Base-by-base conservation (phyloP, 306 rosid genomes). In the Prunus padus region DNA sequence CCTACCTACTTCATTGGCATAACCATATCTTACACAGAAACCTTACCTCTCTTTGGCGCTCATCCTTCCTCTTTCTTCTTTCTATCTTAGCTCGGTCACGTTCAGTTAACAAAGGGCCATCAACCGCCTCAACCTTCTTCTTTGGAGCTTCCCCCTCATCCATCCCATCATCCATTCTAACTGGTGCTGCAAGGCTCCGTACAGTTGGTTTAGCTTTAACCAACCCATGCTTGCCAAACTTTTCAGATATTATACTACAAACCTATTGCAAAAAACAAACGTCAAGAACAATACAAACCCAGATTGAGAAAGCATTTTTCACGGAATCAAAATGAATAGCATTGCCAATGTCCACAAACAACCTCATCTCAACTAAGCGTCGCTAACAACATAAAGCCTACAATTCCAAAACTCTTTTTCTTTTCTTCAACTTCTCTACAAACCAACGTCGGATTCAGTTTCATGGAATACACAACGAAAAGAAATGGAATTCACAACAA, bases 1-100 rank as follows among this genome's bases (percentile, higher is more conserved):
- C 33, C 33, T 26, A 12, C 20, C n/a, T 67, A 49, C 19, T 33
- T 19, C 23, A 28, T 13, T 11, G 5, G 26, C 28, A 19, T 8
- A 25, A 20, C 25, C n/a, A 71, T 69, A 61, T 60, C 66, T 44
- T 14, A 19, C 1, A 16, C 1, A 8, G 67, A 67, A 80, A 59
- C n/a, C 46, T 60, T 44, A 94, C 98, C 97, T 95, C 99, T 85
- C 99, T 87, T 79, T 92, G 96, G 44, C 99, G 96, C 46, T 95
- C 99, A 0, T 95, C 97, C 82, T 95, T 92, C 87, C 99, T 88
- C 85, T 92, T 95, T 56, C 88, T 82, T 81, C 99, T 84, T 42
- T 90, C 97, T 1, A 88, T 81, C 88, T 95, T 95, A 0, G 85
- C 77, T 33, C 83, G 79, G 76, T 95, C 97, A 33, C 99, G 99